Base-by-base conservation (phyloP, 2,329 filamentous ascomycete species). In the Claviceps maximensis region DNA sequence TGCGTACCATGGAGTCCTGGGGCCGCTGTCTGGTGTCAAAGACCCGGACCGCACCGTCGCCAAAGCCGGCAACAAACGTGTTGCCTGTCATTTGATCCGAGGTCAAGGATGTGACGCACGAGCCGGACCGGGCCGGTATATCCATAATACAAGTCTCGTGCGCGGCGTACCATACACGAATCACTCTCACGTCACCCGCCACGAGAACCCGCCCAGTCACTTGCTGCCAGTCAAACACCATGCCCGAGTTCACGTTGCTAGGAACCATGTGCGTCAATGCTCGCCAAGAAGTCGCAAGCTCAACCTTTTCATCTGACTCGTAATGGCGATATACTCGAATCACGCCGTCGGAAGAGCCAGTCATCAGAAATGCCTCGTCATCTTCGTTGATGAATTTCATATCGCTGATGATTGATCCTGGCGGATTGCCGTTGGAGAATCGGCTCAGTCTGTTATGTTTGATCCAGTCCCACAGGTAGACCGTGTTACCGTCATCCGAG, bases 201-300 rank as follows among this genome's bases (percentile, higher is more conserved):
- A 97, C 93, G n/a, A 98, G 77, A 8, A 95, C 84, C 56, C 89
- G 87, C 8, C 93, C 93, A 60, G 89, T 88, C n/a, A 94, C 90
- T 70, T 98, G 93, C 67, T 97, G 91, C 93, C 93, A 98, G 67
- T 98, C 91, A 65, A 97, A 94, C 27, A 97, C 91, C 70, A 98
- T 85, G 23, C 93, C 93, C 1, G 90, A 90, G 66, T 95, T 95
- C 63, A 90, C 86, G 62, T 91, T 95, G 67, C 88, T 95, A 4
- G 90, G 89, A 6, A 97, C 86, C 65, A 97, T 86, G 69, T 98
- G 89, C 13, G 89, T 95, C 55, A 98, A 71, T 4, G 93, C 93
- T 47, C 93, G 83, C 82, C 94, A 97, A 19, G 89, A 81, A 0
- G 91, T 89, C 3, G 94, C 89, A 31, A 98, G 79, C 69, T 95